Base-by-base conservation (phyloP, 1,284 basidiomycete species). In the Phaffia rhodozyma region DNA sequence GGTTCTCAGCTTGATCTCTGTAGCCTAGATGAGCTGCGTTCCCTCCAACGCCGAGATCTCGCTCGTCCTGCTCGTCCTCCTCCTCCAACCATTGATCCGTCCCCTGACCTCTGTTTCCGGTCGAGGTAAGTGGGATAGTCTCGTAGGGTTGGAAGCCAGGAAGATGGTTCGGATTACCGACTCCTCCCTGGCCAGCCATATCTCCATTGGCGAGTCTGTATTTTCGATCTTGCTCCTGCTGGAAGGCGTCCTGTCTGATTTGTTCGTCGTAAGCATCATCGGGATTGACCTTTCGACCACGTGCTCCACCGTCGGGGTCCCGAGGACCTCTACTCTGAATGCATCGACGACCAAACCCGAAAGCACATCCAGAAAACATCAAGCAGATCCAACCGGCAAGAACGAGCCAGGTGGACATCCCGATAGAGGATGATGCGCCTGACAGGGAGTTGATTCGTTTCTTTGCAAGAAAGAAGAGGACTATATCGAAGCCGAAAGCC, bases 311-410 rank as follows among this genome's bases (percentile, higher is more conserved):
- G 77, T 29, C 73, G 74, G 47, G 25, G 70, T 78, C 34, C 80
- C 79, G 23, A 81, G 65, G 61, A 25, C 64, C 78, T 48, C 80
- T 75, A 34, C 84, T 78, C 23, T 76, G 79, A 43, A 88, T 80
- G 70, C 87, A 90, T 68, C 87, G 89, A 66, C 87, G 79, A 25
- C 87, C 88, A 55, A 87, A 69, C 16, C 83, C 79, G 71, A 83
- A 90, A 78, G 87, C 86, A 72, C 86, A 89, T 29, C 87, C 87
- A 58, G 86, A 85, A 74, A 90, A 85, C 79, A 89, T 87, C 57
- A 90, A 78, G 27, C 88, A 77, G 5, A 88, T 32, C 84, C 85
- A 89, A 1, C 87, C 84, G 0, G 81, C 84, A 55, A 90, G 80
- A 5, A 87, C 89, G 52, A 90, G 76, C 88, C 88, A 90, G 52